Conservation (phyloP, 768 basidiomycete species). For the Naganishia onofrii region DNA sequence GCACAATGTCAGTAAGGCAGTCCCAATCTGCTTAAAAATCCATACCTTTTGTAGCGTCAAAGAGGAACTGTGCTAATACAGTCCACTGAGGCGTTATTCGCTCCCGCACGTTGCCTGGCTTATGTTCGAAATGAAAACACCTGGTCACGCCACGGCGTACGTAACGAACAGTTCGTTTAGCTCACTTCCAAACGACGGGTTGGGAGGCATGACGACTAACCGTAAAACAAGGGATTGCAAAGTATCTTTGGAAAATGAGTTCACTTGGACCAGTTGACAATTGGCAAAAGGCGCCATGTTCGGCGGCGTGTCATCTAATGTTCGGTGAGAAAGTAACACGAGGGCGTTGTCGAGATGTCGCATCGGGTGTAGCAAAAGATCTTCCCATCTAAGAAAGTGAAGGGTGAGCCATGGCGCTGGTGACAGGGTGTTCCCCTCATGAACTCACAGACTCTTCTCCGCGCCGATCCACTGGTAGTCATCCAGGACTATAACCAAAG, state of each 20-base stretch:
- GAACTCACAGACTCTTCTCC: conserved; percentile 17
- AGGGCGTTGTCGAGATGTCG: conserved; percentile 35
- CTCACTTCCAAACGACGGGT: too few species aligned
- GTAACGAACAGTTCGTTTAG: not conserved
- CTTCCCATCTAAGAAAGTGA: conserved; percentile 7
- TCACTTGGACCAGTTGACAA: not conserved
- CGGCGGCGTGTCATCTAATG: conserved; percentile 19
- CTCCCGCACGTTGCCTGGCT: conserved; percentile 10
- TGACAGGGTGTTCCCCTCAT: not conserved
- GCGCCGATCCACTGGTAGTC: conserved; percentile 42
- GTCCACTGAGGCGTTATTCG: conserved; percentile 16
- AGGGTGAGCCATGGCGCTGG: not conserved
- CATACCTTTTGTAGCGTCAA: conserved; percentile 37
- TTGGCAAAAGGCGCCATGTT: conserved; percentile 16
- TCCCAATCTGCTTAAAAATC: too few species aligned
- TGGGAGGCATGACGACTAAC: not conserved
- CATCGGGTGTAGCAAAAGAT: conserved; percentile 19
- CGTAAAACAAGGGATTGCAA: conserved; percentile 5
- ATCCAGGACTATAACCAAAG: conserved; percentile 41
- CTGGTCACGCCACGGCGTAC: not conserved
- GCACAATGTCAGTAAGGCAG: not conserved
- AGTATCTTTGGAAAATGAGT: conserved; percentile 6
- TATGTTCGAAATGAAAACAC: conserved; percentile 26
- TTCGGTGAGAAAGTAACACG: conserved; percentile 35
- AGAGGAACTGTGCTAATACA: conserved; percentile 32